Conservation (phyloP, 1,284 basidiomycete species). For the Peniophora sp. region DNA sequence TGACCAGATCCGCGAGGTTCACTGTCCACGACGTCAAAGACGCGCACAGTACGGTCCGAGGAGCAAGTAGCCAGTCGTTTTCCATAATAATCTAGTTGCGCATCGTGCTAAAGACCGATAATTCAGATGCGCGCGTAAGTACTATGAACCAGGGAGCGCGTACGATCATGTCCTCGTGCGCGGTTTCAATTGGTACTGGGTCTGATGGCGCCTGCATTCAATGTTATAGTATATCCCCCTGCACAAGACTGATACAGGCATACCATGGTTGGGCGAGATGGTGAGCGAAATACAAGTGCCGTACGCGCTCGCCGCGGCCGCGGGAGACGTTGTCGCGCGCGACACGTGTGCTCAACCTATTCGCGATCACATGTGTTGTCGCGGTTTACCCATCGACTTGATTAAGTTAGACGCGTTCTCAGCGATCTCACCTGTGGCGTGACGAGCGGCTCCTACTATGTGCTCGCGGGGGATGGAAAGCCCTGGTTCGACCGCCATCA, state of each 20-base stretch:
- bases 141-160: constrained; percentile 20
- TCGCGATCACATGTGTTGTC: too few species aligned
- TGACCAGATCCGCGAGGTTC: constrained; percentile 65
- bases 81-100: constrained; percentile 96
- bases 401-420: too few species aligned
- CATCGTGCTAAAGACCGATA: constrained; percentile 70
- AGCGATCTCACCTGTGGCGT: too few species aligned
- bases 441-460: too few species aligned
- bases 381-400: too few species aligned
- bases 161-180: constrained; percentile 95
- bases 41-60: constrained; percentile 91
- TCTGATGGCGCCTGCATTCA: constrained; percentile 33
- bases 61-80: constrained; percentile 96
- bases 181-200: constrained; percentile 79
- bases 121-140: constrained; percentile 3
- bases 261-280: too few species aligned
- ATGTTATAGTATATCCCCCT: not conserved
- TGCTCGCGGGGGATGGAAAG: too few species aligned
- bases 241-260: not conserved
- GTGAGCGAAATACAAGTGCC: too few species aligned
- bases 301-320: too few species aligned
- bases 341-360: too few species aligned
- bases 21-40: constrained; percentile 92
- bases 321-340: too few species aligned
- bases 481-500: too few species aligned